A percentile compares a stretch with the other conserved stretches of the same genome.
These are phyloP conservation scores for Populus tremula DNA, from an alignment of 345 rosid genomes.

Conservation along the genomic window DNA sequence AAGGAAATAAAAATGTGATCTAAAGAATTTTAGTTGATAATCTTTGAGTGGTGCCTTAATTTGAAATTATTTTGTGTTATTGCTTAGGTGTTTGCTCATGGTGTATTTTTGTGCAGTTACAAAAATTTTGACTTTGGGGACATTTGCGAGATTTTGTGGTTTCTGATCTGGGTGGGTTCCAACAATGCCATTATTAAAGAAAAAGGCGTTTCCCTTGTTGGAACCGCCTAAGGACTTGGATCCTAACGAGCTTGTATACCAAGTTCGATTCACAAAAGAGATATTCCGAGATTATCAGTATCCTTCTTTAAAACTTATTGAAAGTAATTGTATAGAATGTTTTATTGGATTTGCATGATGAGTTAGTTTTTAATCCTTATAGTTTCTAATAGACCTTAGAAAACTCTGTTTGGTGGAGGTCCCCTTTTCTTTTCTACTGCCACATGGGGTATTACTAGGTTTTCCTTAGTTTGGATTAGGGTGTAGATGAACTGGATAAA, in stretches of 20 bases:
- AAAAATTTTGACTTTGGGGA: background rate
- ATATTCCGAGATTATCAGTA: conserved; percentile 78
- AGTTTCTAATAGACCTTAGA: background rate
- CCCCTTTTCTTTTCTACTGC: background rate
- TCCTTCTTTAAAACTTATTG: conserved; percentile 41
- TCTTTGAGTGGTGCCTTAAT: too few species aligned
- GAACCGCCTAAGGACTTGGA: conserved; percentile 72
- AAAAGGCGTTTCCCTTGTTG: conserved; percentile 55
- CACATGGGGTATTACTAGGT: conserved; percentile 2
- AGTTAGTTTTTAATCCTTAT: background rate
- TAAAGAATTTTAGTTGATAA: too few species aligned
- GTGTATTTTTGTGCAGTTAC: background rate
- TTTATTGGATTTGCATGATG: background rate
- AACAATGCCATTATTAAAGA: conserved; percentile 79
- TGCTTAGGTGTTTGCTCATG: background rate
- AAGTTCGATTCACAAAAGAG: conserved; percentile 93
- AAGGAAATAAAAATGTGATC: too few species aligned
- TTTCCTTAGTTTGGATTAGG: conserved; percentile 50
- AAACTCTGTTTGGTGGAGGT: background rate
- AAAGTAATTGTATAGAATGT: background rate
- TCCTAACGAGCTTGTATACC: conserved; percentile 70
- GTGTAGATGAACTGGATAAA: conserved; percentile 69
- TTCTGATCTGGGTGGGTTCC: conserved; percentile 8
- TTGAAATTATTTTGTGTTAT: background rate
- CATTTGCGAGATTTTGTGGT: background rate